A percentile compares a stretch with the other conserved stretches of the same genome.
phyloP scores from a whole-genome alignment of 352 stramenopile species.

The Globisporangium solare region DNA sequence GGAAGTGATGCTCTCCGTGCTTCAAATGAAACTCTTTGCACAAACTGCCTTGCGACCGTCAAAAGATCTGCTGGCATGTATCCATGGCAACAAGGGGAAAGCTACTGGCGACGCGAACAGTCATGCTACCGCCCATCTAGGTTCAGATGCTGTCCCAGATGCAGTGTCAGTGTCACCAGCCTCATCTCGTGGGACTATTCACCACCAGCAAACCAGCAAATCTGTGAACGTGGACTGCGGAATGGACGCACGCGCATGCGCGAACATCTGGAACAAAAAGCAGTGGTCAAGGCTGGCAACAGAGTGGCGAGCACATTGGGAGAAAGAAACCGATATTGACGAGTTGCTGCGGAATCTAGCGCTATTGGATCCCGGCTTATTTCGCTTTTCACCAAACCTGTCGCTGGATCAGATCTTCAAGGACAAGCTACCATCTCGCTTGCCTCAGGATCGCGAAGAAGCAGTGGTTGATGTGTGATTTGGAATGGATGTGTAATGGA shows the following conservation, averaged over 20 bases:
- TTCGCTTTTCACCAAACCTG: conserved; percentile 25
- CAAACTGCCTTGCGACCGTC: conserved; percentile 32
- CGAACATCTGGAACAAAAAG: conserved; percentile 39
- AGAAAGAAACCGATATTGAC: conserved; percentile 35
- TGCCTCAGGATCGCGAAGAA: conserved; percentile 63
- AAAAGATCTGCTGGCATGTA: conserved; percentile 38
- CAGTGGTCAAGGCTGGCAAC: conserved; percentile 37
- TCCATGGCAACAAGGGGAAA: conserved; percentile 27
- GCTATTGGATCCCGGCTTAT: conserved; percentile 25
- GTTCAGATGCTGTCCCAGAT: conserved; percentile 8
- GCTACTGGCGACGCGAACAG: not conserved
- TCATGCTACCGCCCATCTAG: not conserved
- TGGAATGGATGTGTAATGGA: not conserved
- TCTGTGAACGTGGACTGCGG: conserved; percentile 14
- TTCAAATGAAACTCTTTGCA: conserved; percentile 43
- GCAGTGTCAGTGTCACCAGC: conserved; percentile 5
- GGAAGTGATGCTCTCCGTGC: conserved; percentile 34
- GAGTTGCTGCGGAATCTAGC: conserved; percentile 24
- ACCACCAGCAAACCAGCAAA: not conserved
- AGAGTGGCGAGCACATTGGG: conserved; percentile 44
- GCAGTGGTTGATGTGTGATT: conserved; percentile 67
- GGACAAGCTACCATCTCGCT: conserved; percentile 60
- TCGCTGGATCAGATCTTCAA: conserved; percentile 71
- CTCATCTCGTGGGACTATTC: not conserved
- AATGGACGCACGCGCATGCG: conserved; percentile 7